Percentiles rank a stretch among this genome's conserved stretches.
Evolutionary conservation across 192 early-diverging fungal species (phyloP).

Genomic region (Jimgerdemannia lactiflua): DNA sequence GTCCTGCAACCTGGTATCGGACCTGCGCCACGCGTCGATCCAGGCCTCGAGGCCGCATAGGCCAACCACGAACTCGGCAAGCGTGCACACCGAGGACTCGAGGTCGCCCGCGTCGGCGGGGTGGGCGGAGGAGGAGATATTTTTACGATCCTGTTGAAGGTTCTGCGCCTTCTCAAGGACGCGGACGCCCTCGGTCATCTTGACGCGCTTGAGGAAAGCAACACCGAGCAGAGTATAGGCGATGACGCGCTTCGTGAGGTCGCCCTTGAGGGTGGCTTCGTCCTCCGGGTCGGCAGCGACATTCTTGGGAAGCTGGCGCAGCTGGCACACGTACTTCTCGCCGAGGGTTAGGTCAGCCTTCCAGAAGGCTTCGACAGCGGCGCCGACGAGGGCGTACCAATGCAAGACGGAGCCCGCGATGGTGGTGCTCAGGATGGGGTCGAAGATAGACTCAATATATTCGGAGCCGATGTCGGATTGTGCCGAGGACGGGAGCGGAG

Average conservation of each 20-base stretch:
- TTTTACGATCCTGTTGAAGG: slow-evolving; percentile 3
- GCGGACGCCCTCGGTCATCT: slow-evolving; percentile 7
- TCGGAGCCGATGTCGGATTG: slow-evolving; percentile 13
- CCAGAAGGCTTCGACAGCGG: slow-evolving; percentile 33
- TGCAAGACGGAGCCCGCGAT: slow-evolving; percentile 3
- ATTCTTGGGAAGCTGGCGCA: slow-evolving; percentile 1
- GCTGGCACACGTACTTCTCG: slow-evolving; percentile 6
- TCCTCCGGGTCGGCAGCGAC: not conserved
- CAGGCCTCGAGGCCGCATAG: slow-evolving; percentile 24
- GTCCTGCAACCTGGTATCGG: not conserved
- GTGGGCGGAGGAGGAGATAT: not conserved
- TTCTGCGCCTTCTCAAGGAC: slow-evolving; percentile 18
- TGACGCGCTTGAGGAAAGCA: slow-evolving; percentile 12
- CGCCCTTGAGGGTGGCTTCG: slow-evolving; percentile 5
- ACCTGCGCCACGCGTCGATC: slow-evolving; percentile 17
- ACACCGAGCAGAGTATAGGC: slow-evolving; percentile 19
- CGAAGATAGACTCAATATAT: slow-evolving; percentile 15
- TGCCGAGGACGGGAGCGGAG: not conserved
- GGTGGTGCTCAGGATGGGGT: slow-evolving; percentile 16
- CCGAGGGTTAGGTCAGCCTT: slow-evolving; percentile 12
- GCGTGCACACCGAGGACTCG: slow-evolving; percentile 12
- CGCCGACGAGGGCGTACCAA: slow-evolving; percentile 28
- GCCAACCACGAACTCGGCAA: slow-evolving; percentile 26
- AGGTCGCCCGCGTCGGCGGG: slow-evolving; percentile 2
- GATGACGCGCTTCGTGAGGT: slow-evolving; percentile 18